These are phyloP conservation scores for Astrephomene gubernaculifera DNA, from an alignment of 139 green algal species.

Conservation along the genomic window DNA sequence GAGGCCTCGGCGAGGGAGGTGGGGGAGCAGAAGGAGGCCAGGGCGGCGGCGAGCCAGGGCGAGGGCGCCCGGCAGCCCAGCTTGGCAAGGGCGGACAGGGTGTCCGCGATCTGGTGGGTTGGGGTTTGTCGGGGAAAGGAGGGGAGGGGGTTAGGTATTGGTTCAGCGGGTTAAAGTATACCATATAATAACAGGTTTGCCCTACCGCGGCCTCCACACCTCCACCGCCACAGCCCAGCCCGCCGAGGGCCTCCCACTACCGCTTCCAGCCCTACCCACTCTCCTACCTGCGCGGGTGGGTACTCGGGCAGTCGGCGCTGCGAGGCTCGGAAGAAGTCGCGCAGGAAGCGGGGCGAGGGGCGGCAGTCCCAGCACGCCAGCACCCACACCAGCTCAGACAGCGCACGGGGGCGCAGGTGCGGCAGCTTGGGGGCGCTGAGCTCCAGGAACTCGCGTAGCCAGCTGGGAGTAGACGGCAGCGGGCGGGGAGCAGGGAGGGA, in stretches of 20 bases:
- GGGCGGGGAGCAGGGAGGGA: neutral
- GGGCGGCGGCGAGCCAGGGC: conserved; percentile 46
- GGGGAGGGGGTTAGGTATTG: neutral
- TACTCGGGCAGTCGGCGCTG: conserved; percentile 35
- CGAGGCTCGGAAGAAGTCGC: conserved; percentile 29
- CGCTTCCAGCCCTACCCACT: neutral
- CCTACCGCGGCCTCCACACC: too few species aligned
- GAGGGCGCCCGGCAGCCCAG: conserved; percentile 46
- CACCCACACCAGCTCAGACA: conserved; percentile 47
- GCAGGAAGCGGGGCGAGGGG: conserved; percentile 26
- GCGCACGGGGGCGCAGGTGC: conserved; percentile 42
- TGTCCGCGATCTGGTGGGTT: conserved; percentile 26
- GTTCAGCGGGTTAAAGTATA: too few species aligned
- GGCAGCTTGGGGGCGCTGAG: conserved; percentile 44
- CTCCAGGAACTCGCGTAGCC: conserved; percentile 42
- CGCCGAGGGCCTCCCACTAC: neutral
- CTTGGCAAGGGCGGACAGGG: conserved; percentile 48
- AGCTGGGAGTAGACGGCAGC: conserved; percentile 3
- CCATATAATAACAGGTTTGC: too few species aligned
- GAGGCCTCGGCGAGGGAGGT: conserved; percentile 23
- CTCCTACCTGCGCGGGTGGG: conserved; percentile 24
- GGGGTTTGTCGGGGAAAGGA: neutral
- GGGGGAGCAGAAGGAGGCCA: conserved; percentile 45
- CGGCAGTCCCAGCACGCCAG: conserved; percentile 49
- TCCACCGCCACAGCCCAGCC: neutral